Conservation (phyloP, 2,329 filamentous ascomycete genomes). For the Diplocarpon mali region DNA sequence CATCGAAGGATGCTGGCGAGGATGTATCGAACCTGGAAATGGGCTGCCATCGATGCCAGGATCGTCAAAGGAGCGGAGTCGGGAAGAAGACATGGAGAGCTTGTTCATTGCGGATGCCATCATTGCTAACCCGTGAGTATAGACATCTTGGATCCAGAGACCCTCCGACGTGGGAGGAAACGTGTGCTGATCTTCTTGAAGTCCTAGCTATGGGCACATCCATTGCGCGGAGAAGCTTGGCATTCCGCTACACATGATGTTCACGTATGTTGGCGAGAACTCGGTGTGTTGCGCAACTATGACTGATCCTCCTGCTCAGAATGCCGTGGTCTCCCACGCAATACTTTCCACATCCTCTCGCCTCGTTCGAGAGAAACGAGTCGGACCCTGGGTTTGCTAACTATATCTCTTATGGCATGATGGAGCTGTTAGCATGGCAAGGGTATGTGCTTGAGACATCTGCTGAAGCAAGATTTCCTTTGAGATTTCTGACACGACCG, state of each 20-base stretch:
- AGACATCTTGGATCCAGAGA: no score
- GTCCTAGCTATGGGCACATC: conserved; percentile 66
- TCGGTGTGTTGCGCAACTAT: conserved; percentile 27
- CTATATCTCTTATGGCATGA: conserved; percentile 69
- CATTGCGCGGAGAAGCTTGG: conserved; percentile 72
- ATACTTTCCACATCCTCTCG: conserved; percentile 50
- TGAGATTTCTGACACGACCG: no score
- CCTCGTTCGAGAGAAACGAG: conserved; percentile 31
- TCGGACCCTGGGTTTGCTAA: conserved; percentile 54
- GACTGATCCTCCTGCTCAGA: conserved; percentile 50
- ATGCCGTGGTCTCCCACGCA: conserved; percentile 63
- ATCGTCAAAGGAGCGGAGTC: conserved; percentile 53
- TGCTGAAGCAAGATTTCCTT: no score
- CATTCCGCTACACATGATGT: conserved; percentile 75
- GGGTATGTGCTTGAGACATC: no score
- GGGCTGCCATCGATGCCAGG: conserved; percentile 46
- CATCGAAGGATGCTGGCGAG: conserved; percentile 74
- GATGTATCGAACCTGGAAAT: conserved; percentile 64
- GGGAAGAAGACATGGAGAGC: no score
- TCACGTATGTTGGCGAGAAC: conserved; percentile 28
- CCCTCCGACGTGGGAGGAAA: no score
- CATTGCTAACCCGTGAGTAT: conserved; percentile 75
- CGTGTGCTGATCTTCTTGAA: no score
- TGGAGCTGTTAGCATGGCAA: conserved; percentile 87
- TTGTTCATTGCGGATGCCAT: conserved; percentile 68